phyloP scores from a whole-genome alignment of 1,139 yeast species.

The Wickerhamomyces sp. region DNA sequence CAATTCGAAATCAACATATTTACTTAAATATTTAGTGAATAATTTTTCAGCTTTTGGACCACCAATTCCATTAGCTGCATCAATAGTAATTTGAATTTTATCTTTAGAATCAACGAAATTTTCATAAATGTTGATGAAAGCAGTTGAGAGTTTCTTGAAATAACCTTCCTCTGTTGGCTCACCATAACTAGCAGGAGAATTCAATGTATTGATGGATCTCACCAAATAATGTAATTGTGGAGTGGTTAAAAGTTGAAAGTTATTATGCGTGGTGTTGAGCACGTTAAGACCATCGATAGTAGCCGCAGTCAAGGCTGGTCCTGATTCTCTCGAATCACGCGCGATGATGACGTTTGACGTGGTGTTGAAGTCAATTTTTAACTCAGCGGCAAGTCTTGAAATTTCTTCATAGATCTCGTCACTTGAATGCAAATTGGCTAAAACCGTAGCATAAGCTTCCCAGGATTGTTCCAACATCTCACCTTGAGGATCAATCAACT shows the following conservation, averaged over 20 bases:
- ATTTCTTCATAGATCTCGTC: constrained; percentile 30
- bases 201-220: constrained; percentile 49
- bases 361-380: constrained; percentile 35
- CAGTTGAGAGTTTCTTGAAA: constrained; percentile 53
- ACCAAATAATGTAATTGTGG: constrained; percentile 93
- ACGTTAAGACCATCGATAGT: constrained; percentile 64
- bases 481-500: constrained; percentile 89
- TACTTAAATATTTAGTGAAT: constrained; percentile 36
- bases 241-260: constrained; percentile 77
- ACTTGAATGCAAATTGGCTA: constrained; percentile 61
- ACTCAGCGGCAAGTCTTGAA: constrained; percentile 26
- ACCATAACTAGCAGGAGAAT: constrained; percentile 45
- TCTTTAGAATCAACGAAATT: constrained; percentile 31
- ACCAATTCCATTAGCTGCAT: constrained; percentile 95
- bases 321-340: constrained; percentile 74
- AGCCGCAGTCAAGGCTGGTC: constrained; percentile 58
- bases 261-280: constrained; percentile 39
- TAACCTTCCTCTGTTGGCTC: constrained; percentile 65
- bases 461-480: constrained; percentile 84
- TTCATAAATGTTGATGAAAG: constrained; percentile 36
- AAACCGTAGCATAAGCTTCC: constrained; percentile 75
- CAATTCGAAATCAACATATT: constrained; percentile 38
- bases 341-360: constrained; percentile 48
- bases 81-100: constrained; percentile 54
- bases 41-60: constrained; percentile 65